Evolutionary conservation across 176 grass and related monocot species (phyloP).

Genomic region (Ampelocalamus luodianensis): DNA sequence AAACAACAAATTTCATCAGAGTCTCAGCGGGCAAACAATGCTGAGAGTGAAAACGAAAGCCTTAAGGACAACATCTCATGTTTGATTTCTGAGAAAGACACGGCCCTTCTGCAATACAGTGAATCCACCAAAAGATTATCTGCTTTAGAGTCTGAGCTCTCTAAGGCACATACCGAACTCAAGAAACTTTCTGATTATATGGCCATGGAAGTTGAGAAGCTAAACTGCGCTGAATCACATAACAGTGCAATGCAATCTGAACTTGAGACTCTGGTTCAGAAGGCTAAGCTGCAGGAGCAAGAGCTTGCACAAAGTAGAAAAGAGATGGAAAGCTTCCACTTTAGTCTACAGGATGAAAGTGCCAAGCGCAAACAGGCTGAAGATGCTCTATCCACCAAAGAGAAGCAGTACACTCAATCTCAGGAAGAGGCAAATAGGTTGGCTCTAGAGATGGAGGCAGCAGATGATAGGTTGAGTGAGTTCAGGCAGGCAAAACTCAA

Average conservation of each 20-base stretch:
- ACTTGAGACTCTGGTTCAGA: slow-evolving; percentile 48
- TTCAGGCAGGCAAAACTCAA: slow-evolving; percentile 47
- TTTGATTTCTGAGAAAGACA: slow-evolving; percentile 61
- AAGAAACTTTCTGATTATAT: slow-evolving; percentile 59
- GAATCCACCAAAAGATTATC: slow-evolving; percentile 51
- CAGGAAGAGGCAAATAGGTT: slow-evolving; percentile 45
- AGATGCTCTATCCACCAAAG: slow-evolving; percentile 32
- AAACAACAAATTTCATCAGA: slow-evolving; percentile 56
- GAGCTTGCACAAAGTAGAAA: slow-evolving; percentile 56
- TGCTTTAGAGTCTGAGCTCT: slow-evolving; percentile 53
- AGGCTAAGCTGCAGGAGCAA: slow-evolving; percentile 45
- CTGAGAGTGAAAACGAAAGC: slow-evolving; percentile 57
- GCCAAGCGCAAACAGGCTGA: slow-evolving; percentile 35
- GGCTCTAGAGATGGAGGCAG: slow-evolving; percentile 47
- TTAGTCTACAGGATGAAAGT: slow-evolving; percentile 45
- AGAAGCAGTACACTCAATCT: slow-evolving; percentile 40
- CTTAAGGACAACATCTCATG: slow-evolving; percentile 46
- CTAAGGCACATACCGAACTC: slow-evolving; percentile 47
- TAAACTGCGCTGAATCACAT: slow-evolving; percentile 48
- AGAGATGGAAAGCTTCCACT: slow-evolving; percentile 44
- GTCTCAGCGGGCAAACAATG: slow-evolving; percentile 57
- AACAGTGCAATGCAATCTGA: slow-evolving; percentile 56
- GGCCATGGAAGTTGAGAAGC: slow-evolving; percentile 53
- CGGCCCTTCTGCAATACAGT: slow-evolving; percentile 45
- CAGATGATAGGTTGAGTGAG: slow-evolving; percentile 42